phyloP scores from a whole-genome alignment of 2,329 filamentous ascomycete genomes.

The Ophioceras dolichostomum region DNA sequence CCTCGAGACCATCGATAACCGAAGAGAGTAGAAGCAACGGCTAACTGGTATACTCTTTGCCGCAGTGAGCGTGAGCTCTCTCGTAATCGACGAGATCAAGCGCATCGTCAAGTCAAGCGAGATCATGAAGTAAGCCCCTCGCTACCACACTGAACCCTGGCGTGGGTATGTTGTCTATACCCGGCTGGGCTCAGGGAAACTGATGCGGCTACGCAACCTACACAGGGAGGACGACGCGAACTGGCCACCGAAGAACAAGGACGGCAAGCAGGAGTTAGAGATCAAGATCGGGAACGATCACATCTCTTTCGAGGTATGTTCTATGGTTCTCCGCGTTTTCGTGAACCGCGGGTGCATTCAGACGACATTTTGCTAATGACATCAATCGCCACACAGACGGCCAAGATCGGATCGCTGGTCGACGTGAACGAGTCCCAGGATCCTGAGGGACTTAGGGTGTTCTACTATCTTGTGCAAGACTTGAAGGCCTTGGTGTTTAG shows the following conservation, averaged over 20 bases:
- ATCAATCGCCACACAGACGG: slow-evolving; percentile 51
- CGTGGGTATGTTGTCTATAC: too few species aligned
- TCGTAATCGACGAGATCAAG: slow-evolving; percentile 88
- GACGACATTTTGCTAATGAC: not conserved
- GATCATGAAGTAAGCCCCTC: slow-evolving; percentile 71
- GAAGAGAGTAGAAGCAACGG: too few species aligned
- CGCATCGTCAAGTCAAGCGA: slow-evolving; percentile 95
- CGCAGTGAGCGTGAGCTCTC: slow-evolving; percentile 87
- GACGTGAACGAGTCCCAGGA: slow-evolving; percentile 95
- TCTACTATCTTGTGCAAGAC: slow-evolving; percentile 98
- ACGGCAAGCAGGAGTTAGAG: slow-evolving; percentile 91
- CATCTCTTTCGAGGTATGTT: slow-evolving; percentile 84
- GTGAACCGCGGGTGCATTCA: not conserved
- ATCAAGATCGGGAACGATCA: slow-evolving; percentile 90
- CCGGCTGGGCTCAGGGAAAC: too few species aligned
- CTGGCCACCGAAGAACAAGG: slow-evolving; percentile 99
- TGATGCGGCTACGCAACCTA: too few species aligned
- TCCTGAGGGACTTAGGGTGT: slow-evolving; percentile 89
- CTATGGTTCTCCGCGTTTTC: not conserved
- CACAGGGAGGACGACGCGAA: slow-evolving; percentile 90
- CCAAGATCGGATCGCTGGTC: slow-evolving; percentile 93
- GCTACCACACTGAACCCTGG: not conserved
- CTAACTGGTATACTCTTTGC: too few species aligned
- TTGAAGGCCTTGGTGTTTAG: slow-evolving; percentile 95
- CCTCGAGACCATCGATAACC: too few species aligned